Evolutionary conservation across 1,284 basidiomycete species (phyloP), one percentile per base, ranked within the genome.

Genomic region (Cryptococcus hybrid): DNA sequence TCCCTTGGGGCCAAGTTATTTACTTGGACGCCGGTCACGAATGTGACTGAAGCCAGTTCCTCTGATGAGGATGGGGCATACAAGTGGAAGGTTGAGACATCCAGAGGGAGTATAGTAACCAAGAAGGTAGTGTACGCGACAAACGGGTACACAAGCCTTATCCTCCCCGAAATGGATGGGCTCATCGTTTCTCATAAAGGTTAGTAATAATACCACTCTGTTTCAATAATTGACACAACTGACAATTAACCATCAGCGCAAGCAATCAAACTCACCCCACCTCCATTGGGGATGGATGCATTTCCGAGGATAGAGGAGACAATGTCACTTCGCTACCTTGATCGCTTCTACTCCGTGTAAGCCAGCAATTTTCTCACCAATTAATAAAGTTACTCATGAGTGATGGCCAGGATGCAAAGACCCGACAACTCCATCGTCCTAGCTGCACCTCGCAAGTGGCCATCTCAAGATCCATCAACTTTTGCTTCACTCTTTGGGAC

Each of bases 291-390:
- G 7, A 24, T 57, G 13, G 53, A 56, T 24, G 44, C 48, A 6
- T 69, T 63, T 51, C 52, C 66, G 3, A 50, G 47, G 9, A 55
- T 73, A 34, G 55, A 62, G 9, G 60, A 56, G 5, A 66, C 64
- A 38, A 63, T 60, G 54, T 73, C 71, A 4, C 57, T 75, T n/a
- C 63, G 71, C 2, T 65, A 62, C 47, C 57, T 59, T 2, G 51
- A 65, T 3, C 64, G 63, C 36, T 75, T 73, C 60, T 75, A 70
- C 54, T 71, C 69, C 1, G 64, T 73, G 65, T 69, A 55, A 55
- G 67, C 57, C 7, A 24, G 5, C 42, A 11, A 9, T 13, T 39
- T 39, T 9, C 11, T 12, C 5, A 42, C 42, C 30, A 6, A 30
- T 44, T 43, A 44, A 37, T 8, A 15, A 7, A 8, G 12, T 44